Evolutionary conservation across 1,284 basidiomycete genomes (phyloP).

Genomic region (Neolentinus lepideus): DNA sequence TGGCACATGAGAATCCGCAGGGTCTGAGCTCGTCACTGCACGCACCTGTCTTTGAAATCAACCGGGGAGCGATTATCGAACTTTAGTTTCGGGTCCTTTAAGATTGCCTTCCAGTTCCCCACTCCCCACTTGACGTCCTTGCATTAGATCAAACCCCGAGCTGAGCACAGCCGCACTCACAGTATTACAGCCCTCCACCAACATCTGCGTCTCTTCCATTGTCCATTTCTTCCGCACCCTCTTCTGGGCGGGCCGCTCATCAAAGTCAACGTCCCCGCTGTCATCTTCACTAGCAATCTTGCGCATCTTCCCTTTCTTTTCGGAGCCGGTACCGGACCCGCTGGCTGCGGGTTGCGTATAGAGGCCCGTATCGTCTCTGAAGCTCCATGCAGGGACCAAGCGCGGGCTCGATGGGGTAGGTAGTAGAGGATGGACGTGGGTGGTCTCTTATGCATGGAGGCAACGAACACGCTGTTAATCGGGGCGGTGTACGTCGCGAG

Average conservation of each 20-base stretch:
- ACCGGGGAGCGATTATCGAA: constrained; percentile 81
- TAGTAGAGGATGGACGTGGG: no score
- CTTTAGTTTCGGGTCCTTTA: constrained; percentile 66
- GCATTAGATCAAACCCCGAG: constrained; percentile 7
- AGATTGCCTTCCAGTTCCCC: constrained; percentile 88
- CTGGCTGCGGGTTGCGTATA: constrained; percentile 33
- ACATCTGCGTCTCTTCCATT: not conserved
- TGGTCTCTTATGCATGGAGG: no score
- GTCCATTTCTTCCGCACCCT: not conserved
- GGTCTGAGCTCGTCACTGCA: constrained; percentile 7
- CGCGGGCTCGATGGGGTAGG: constrained; percentile 62
- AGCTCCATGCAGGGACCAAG: constrained; percentile 63
- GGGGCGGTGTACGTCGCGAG: no score
- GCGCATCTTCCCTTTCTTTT: constrained; percentile 42
- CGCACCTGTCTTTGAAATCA: constrained; percentile 84
- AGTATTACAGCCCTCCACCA: constrained; percentile 50
- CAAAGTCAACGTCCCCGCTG: constrained; percentile 23
- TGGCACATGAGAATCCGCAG: no score
- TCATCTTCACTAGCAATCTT: constrained; percentile 31
- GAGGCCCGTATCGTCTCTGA: constrained; percentile 66
- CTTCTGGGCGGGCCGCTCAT: not conserved
- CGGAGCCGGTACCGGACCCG: constrained; percentile 26
- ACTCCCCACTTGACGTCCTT: constrained; percentile 41
- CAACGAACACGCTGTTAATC: no score
- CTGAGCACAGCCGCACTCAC: constrained; percentile 35